Percentiles rank a stretch among this genome's conserved stretches.
phyloP scores from a whole-genome alignment of 2,329 filamentous ascomycete species.

The Phialocephala subalpina region DNA sequence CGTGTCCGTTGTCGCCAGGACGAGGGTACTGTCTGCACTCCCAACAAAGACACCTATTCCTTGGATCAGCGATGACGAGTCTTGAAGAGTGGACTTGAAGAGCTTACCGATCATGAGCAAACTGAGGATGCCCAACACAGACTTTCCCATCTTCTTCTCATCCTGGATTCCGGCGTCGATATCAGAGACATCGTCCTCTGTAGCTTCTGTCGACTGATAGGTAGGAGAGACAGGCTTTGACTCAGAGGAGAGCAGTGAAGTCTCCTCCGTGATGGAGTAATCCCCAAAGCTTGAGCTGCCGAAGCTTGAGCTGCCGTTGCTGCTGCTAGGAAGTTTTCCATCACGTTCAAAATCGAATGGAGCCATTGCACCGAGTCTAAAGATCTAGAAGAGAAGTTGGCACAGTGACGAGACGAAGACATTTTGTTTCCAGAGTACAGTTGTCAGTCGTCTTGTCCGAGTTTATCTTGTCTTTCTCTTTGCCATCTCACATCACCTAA shows the following conservation, averaged over 20 bases:
- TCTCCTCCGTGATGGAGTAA: constrained; percentile 4
- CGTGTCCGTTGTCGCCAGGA: constrained; percentile 2
- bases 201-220: not conserved
- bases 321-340: not conserved
- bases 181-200: not conserved
- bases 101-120: not conserved
- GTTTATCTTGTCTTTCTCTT: not conserved
- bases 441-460: not conserved
- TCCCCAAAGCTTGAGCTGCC: not conserved
- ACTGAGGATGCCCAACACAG: not conserved
- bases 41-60: not conserved
- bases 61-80: not conserved
- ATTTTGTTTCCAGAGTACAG: not conserved
- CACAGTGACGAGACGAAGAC: not conserved
- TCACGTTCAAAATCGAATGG: not conserved
- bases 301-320: not conserved
- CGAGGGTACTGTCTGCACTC: constrained; percentile 4
- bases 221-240: not conserved
- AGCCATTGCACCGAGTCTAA: constrained; percentile 2
- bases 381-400: not conserved
- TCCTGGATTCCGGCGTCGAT: not conserved
- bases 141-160: constrained; percentile 3
- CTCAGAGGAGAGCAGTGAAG: constrained; percentile 6
- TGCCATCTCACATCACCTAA: not conserved
- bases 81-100: too few relatives aligned